Percentiles rank a stretch among this genome's conserved stretches.
Conservation (phyloP, 345 rosid species). For the Crucihimalaya himalaica region DNA sequence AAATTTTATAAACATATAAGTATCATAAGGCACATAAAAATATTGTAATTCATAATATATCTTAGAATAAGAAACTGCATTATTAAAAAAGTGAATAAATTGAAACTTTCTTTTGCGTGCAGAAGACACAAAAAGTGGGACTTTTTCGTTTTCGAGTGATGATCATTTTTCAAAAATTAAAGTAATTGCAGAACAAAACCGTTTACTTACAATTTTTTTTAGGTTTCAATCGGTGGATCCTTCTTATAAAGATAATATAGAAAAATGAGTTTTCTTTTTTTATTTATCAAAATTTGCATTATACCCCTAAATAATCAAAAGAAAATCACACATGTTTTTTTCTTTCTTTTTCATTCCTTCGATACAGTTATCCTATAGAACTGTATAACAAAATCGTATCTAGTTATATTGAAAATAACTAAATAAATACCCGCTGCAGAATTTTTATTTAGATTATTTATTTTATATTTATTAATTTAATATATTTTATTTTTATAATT, state of each 20-base stretch:
- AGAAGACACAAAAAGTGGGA: not conserved
- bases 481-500: too few species aligned
- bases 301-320: not conserved
- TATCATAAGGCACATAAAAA: not conserved
- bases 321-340: not conserved
- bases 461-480: too few species aligned
- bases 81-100: not conserved
- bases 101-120: conserved; percentile 27
- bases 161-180: not conserved
- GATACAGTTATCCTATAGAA: not conserved
- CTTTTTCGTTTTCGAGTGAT: conserved; percentile 7
- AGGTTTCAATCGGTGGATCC: not conserved
- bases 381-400: too few species aligned
- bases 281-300: not conserved
- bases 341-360: too few species aligned
- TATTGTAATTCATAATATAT: not conserved
- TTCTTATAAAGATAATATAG: not conserved
- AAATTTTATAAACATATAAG: not conserved
- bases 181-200: not conserved
- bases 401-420: too few species aligned
- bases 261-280: not conserved
- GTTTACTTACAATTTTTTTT: not conserved
- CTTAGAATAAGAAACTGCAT: not conserved
- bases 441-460: too few species aligned
- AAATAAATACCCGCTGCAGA: too few species aligned